A percentile compares a stretch with the other conserved stretches of the same genome.
Conservation (phyloP, 257 asterid species). For the Solanum sparsipilum region DNA sequence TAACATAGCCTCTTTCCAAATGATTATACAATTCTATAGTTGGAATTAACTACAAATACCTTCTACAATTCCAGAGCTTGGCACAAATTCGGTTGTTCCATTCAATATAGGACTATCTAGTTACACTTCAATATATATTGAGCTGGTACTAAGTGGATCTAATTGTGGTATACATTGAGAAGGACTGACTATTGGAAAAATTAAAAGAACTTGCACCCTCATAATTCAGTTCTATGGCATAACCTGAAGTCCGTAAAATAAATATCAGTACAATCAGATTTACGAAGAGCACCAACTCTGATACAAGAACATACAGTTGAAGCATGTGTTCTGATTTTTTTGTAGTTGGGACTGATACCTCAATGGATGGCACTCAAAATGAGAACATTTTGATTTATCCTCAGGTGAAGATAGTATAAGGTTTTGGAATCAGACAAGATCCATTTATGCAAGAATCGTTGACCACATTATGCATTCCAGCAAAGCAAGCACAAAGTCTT, state of each 20-base stretch:
- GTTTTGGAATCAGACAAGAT: background rate
- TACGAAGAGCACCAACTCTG: background rate
- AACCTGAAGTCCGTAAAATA: background rate
- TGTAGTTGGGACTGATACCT: background rate
- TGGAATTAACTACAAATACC: background rate
- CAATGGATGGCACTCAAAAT: background rate
- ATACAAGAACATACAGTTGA: background rate
- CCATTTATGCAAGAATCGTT: background rate
- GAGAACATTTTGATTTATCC: background rate
- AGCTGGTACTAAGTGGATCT: background rate
- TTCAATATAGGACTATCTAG: background rate
- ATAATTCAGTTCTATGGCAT: background rate
- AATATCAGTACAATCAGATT: background rate
- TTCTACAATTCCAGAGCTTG: background rate
- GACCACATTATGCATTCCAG: background rate
- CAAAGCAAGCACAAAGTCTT: background rate
- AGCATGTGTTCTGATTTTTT: background rate
- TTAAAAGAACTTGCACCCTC: background rate
- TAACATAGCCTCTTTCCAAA: background rate
- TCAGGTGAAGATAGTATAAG: background rate
- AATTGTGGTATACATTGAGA: background rate
- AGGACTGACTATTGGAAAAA: background rate
- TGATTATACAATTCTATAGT: background rate
- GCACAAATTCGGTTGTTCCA: background rate
- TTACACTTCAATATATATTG: background rate